Conservation (phyloP, 169 alveolate species). For the Eimeria maxima region DNA sequence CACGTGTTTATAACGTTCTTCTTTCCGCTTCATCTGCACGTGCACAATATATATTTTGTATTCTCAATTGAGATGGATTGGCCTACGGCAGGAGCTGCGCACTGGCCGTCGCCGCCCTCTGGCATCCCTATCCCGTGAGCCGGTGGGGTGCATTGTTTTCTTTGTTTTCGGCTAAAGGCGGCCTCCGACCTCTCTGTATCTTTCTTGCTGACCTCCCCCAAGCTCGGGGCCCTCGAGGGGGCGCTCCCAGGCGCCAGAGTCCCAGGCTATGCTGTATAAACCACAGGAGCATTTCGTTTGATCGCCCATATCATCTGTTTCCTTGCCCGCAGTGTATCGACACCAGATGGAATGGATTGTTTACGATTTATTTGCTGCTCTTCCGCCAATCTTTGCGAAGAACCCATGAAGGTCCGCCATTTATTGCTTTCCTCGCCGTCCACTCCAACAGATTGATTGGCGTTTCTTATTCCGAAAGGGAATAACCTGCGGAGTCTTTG, state of each 20-base stretch:
- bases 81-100: constrained; percentile 27
- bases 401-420: constrained; percentile 22
- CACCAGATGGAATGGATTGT: constrained; percentile 16
- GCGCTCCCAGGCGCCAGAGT: neutral
- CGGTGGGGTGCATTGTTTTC: constrained; percentile 8
- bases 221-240: constrained; percentile 21
- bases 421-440: neutral
- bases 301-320: constrained; percentile 17
- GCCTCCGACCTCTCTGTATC: neutral
- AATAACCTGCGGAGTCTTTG: neutral
- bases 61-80: constrained; percentile 9
- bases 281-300: neutral
- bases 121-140: constrained; percentile 44
- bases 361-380: constrained; percentile 5
- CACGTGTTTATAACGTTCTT: neutral
- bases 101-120: constrained; percentile 45
- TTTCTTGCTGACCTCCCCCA: neutral
- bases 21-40: neutral
- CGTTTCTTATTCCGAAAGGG: constrained; percentile 33
- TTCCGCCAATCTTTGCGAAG: neutral
- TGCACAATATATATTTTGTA: neutral
- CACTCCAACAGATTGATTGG: neutral
- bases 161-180: constrained; percentile 1
- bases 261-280: neutral
- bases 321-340: constrained; percentile 54